Evolutionary conservation across 2,329 filamentous ascomycete genomes (phyloP).

Genomic region (Colletotrichum kahawae): DNA sequence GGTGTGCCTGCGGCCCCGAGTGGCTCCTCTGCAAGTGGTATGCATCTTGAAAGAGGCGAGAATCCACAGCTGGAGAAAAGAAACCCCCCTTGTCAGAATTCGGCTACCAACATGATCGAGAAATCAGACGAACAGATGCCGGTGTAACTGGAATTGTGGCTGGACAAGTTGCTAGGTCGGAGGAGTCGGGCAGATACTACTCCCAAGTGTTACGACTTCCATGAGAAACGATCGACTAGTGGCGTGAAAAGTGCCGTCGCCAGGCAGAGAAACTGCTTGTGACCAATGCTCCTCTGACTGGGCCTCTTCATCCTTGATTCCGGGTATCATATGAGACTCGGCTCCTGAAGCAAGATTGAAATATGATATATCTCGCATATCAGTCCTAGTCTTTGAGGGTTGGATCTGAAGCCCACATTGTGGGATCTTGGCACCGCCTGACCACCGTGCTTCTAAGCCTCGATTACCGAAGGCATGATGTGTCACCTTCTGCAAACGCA

Average conservation of each 20-base stretch:
- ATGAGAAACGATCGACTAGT: background rate
- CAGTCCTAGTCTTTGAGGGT: background rate
- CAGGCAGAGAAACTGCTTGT: background rate
- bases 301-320: background rate
- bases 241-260: background rate
- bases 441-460: background rate
- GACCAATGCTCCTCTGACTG: no score
- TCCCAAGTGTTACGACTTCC: background rate
- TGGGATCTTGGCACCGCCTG: background rate
- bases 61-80: constrained; percentile 8
- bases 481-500: background rate
- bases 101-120: background rate
- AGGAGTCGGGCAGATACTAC: background rate
- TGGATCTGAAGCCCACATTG: background rate
- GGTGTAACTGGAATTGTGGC: background rate
- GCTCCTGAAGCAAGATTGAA: background rate
- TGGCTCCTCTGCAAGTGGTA: background rate
- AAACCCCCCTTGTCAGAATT: background rate
- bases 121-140: background rate
- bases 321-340: background rate
- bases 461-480: background rate
- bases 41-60: background rate
- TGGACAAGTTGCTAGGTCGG: background rate
- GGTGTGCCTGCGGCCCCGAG: background rate
- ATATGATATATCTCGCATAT: background rate